Percentiles rank a stretch among this genome's conserved stretches.
These are phyloP conservation scores for Alternaria viburni DNA, from an alignment of 2,329 filamentous ascomycete species.

Conservation along the genomic window DNA sequence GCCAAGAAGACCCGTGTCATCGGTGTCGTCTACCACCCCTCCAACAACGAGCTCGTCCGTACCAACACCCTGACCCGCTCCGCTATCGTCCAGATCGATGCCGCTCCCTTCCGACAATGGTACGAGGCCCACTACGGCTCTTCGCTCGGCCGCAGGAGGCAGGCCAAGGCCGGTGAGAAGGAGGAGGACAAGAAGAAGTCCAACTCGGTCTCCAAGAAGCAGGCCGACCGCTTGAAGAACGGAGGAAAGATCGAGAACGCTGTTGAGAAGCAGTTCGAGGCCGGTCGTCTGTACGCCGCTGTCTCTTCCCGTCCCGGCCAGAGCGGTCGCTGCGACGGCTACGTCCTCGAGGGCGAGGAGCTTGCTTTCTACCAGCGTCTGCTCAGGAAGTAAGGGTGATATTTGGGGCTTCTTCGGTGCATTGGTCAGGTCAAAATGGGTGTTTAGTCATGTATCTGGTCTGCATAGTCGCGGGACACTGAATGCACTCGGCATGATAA, in stretches of 20 bases:
- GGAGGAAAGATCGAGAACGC: slow-evolving; percentile 90
- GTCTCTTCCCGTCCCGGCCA: slow-evolving; percentile 93
- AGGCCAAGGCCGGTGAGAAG: slow-evolving; percentile 76
- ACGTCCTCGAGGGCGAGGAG: slow-evolving; percentile 99
- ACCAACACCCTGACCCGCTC: slow-evolving; percentile 99
- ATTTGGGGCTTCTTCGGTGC: slow-evolving; percentile 49
- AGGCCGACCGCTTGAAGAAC: slow-evolving; percentile 81
- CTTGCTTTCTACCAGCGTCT: slow-evolving; percentile 99
- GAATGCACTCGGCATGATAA: slow-evolving; percentile 47
- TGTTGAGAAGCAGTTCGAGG: slow-evolving; percentile 99
- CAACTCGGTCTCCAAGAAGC: slow-evolving; percentile 96
- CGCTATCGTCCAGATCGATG: slow-evolving; percentile 98
- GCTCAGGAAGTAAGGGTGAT: slow-evolving; percentile 85
- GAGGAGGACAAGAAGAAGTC: slow-evolving; percentile 92
- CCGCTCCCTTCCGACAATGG: slow-evolving; percentile 99
- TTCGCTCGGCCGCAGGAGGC: slow-evolving; percentile 85
- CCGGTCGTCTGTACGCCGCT: slow-evolving; percentile 94
- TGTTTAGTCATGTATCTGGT: slow-evolving; percentile 51
- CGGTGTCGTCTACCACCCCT: slow-evolving; percentile 97
- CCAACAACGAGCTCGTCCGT: slow-evolving; percentile 99
- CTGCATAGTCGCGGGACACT: slow-evolving; percentile 46
- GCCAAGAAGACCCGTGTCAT: slow-evolving; percentile 99
- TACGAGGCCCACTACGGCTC: slow-evolving; percentile 99
- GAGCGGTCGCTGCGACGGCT: slow-evolving; percentile 95
- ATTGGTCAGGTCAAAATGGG: slow-evolving; percentile 51